Evolutionary conservation across 352 stramenopile species (phyloP), one percentile per base, ranked within the genome.

Genomic region (Phytophthora colocasiae): DNA sequence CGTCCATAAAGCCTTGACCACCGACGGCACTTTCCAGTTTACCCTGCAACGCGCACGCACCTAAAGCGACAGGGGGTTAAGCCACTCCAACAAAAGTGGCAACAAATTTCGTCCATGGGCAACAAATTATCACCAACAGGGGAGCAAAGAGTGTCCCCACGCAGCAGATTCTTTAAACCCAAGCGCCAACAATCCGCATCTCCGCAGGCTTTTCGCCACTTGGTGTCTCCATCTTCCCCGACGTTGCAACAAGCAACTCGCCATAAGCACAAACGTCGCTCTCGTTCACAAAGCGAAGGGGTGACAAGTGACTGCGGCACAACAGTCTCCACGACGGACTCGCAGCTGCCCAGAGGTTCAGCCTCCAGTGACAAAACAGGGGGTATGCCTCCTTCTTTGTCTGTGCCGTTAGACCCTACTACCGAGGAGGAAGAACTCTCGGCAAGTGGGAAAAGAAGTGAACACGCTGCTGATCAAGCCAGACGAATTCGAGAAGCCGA

Each of bases 401-500:
- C 60, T n/a, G 15, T 57, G 31, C 40, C 47, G 36, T 46, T 73
- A 38, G 58, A 69, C 40, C 55, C 59, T 0, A 73, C 66, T 0
- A 59, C 59, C 8, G 55, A 77, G 39, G 69, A 77, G 36, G 69
- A 71, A 12, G 63, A 76, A 19, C 19, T 58, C 2, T 43, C 44
- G 48, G 49, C n/a, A 24, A 56, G 26, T 47, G 58, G 15, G 36
- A 56, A 43, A 9, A 48, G 12, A 17, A 62, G 38, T 36, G 53
- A 72, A 44, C 19, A 58, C 19, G 1, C 36, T 2, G 41, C 31
- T 4, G 70, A 82, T 17, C 67, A 74, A 14, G 38, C 60, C 4
- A 65, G 70, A 29, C 81, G 85, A 4, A 77, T 90, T 9, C 69
- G 66, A 1, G 68, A 89, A 58, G 86, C 86, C 22, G 83, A 95